phyloP scores from a whole-genome alignment of 2,329 filamentous ascomycete species.

The Chrysosphaeria jannelii region DNA sequence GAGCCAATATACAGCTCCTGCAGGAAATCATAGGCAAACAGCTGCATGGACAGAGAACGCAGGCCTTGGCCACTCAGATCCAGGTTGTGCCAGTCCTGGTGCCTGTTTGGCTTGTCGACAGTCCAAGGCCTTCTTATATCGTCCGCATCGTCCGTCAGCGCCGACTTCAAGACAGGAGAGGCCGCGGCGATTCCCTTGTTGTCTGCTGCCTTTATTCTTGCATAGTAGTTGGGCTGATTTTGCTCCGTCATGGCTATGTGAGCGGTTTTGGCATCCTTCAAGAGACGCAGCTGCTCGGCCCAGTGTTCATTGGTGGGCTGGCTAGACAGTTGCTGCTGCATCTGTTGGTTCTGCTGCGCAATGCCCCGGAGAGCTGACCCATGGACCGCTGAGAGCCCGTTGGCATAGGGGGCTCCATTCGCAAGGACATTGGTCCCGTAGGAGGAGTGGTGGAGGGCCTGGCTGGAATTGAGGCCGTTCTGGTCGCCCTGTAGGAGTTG shows the following conservation, averaged over 20 bases:
- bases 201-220: conserved; percentile 35
- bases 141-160: conserved; percentile 21
- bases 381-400: conserved; percentile 7
- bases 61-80: conserved; percentile 93
- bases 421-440: conserved; percentile 32
- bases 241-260: conserved; percentile 41
- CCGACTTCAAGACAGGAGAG: conserved; percentile 17
- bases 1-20: conserved; percentile 80
- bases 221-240: conserved; percentile 39
- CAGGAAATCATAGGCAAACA: conserved; percentile 74
- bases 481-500: conserved; percentile 28
- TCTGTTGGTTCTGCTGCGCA: conserved; percentile 15
- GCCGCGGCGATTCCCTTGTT: conserved; percentile 34
- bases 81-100: conserved; percentile 74
- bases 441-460: conserved; percentile 25
- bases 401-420: conserved; percentile 29
- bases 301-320: conserved; percentile 39
- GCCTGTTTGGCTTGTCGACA: conserved; percentile 33
- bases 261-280: conserved; percentile 44
- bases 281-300: conserved; percentile 60
- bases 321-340: too few relatives aligned
- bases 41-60: conserved; percentile 43
- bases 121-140: conserved; percentile 26
- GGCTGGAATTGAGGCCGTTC: conserved; percentile 21
- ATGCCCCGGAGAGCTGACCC: conserved; percentile 2